Percentiles rank a stretch among this genome's conserved stretches.
Conservation (phyloP, 2,329 filamentous ascomycete genomes). For the Amauroascus niger region DNA sequence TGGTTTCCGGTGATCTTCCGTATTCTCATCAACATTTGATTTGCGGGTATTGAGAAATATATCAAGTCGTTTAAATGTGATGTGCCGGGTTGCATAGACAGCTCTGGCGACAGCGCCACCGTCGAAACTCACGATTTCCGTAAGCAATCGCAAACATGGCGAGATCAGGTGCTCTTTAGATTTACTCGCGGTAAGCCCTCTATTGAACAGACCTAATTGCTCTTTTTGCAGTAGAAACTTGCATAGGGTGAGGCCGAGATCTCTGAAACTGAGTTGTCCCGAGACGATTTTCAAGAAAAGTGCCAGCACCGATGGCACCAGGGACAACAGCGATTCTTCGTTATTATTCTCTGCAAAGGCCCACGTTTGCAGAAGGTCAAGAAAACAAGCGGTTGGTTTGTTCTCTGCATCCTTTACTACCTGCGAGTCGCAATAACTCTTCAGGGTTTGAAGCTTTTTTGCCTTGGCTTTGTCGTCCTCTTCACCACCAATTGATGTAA, state of each 20-base stretch:
- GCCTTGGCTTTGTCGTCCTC: conserved; percentile 30
- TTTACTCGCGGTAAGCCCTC: conserved; percentile 68
- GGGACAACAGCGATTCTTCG: conserved; percentile 70
- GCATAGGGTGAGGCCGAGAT: conserved; percentile 67
- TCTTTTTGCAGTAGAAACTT: conserved; percentile 71
- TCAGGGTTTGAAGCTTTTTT: conserved; percentile 36
- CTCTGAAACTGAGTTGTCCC: conserved; percentile 59
- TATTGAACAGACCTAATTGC: conserved; percentile 69
- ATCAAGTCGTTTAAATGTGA: conserved; percentile 69
- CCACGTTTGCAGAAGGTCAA: conserved; percentile 82
- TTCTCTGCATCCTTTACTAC: conserved; percentile 42
- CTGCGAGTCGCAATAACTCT: conserved; percentile 45
- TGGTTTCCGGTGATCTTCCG: conserved; percentile 59
- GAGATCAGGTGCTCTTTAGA: conserved; percentile 81
- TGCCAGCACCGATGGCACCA: conserved; percentile 69
- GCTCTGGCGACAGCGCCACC: conserved; percentile 69
- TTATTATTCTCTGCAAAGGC: conserved; percentile 68
- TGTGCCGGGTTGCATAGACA: conserved; percentile 67
- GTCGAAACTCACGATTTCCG: conserved; percentile 76
- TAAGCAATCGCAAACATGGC: conserved; percentile 73
- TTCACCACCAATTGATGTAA: conserved; percentile 31
- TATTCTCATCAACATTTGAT: conserved; percentile 40
- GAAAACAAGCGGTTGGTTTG: conserved; percentile 55
- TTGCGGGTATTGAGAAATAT: conserved; percentile 67
- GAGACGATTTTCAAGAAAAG: conserved; percentile 73